Evolutionary conservation across 2,329 filamentous ascomycete species (phyloP).

Genomic region (Colletotrichum musicola): DNA sequence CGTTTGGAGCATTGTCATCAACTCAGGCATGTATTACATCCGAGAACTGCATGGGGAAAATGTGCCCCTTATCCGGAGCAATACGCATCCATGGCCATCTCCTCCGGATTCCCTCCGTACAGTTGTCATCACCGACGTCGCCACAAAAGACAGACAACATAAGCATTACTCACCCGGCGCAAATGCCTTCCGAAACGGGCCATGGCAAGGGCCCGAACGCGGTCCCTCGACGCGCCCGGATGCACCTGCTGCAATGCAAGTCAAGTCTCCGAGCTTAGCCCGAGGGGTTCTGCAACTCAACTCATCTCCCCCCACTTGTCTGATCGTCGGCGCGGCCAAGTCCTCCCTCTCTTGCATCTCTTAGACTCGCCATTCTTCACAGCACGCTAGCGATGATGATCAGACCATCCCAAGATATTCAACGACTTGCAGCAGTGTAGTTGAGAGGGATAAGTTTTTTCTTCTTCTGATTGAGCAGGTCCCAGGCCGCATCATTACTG

Average conservation of each 20-base stretch:
- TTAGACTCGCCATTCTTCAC: no score
- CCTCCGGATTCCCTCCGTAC: no score
- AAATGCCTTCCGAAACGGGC: slow-evolving; percentile 14
- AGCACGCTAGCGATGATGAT: background rate
- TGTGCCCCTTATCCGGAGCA: background rate
- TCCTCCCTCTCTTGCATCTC: no score
- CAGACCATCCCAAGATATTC: background rate
- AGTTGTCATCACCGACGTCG: no score
- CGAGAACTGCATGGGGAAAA: no score
- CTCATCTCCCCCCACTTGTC: no score
- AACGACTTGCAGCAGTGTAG: slow-evolving; percentile 1
- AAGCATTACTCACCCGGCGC: slow-evolving; percentile 12
- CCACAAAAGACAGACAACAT: background rate
- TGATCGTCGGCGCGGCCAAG: no score
- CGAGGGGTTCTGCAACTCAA: background rate
- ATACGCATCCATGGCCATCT: background rate
- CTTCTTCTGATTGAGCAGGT: slow-evolving; percentile 16
- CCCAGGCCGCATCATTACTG: slow-evolving; percentile 6
- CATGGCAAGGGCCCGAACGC: background rate
- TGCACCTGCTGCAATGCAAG: background rate
- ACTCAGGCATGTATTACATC: no score
- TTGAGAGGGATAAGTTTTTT: slow-evolving; percentile 3
- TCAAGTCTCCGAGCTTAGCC: background rate
- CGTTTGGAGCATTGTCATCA: no score
- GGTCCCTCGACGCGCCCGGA: background rate